phyloP scores from a whole-genome alignment of 2,329 filamentous ascomycete species.

The Ceratocystis destructans region DNA sequence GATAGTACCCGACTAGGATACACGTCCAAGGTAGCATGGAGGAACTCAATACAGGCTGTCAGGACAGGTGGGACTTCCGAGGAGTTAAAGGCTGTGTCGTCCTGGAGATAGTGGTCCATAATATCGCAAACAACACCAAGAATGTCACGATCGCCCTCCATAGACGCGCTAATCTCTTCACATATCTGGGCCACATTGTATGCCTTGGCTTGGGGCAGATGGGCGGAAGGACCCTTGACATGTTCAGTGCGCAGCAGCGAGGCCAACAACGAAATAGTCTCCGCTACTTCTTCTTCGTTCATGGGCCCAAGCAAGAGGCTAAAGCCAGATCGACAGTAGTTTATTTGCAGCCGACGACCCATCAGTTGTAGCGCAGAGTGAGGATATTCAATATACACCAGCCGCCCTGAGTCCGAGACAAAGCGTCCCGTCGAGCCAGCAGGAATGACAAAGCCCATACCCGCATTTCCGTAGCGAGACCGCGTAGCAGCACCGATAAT shows the following conservation, averaged over 20 bases:
- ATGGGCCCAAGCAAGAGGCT: slow-evolving; percentile 40
- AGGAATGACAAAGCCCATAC: slow-evolving; percentile 48
- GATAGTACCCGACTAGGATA: slow-evolving; percentile 82
- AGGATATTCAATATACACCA: slow-evolving; percentile 61
- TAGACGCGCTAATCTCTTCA: slow-evolving; percentile 41
- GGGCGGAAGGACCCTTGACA: slow-evolving; percentile 26
- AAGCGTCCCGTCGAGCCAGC: slow-evolving; percentile 56
- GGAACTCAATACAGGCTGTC: slow-evolving; percentile 62
- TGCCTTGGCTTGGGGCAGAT: slow-evolving; percentile 15
- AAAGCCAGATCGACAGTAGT: slow-evolving; percentile 43
- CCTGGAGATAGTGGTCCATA: slow-evolving; percentile 57
- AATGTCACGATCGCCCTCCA: slow-evolving; percentile 54
- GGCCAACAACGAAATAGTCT: slow-evolving; percentile 61
- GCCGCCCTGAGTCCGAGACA: slow-evolving; percentile 61
- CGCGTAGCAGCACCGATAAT: slow-evolving; percentile 37
- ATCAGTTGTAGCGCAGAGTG: slow-evolving; percentile 73
- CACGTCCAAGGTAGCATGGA: slow-evolving; percentile 57
- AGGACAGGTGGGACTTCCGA: slow-evolving; percentile 52
- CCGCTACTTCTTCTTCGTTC: slow-evolving; percentile 49
- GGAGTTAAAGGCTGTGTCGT: slow-evolving; percentile 42
- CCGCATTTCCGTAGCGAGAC: slow-evolving; percentile 24
- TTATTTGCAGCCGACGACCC: slow-evolving; percentile 59
- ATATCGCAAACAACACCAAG: slow-evolving; percentile 71
- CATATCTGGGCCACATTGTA: slow-evolving; percentile 36
- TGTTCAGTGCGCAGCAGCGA: slow-evolving; percentile 48